Conservation (phyloP, 108 stramenopile species). For the Epithemia pelagica region DNA sequence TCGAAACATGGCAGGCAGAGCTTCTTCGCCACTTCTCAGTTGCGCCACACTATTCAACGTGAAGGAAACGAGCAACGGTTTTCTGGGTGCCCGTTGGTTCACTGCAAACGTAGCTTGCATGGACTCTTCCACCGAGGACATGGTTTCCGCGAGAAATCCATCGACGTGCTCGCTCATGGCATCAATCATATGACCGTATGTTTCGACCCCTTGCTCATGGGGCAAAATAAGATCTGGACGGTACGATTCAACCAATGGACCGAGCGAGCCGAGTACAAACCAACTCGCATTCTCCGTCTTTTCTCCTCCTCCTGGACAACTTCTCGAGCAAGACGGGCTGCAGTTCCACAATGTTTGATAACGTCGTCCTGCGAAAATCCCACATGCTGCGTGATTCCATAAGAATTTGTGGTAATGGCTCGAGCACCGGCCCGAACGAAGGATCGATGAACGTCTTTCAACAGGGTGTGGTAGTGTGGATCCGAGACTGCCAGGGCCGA, state of each 20-base stretch:
- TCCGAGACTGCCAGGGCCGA: conserved; percentile 53
- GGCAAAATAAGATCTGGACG: conserved; percentile 60
- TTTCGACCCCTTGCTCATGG: conserved; percentile 45
- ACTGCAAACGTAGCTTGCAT: conserved; percentile 63
- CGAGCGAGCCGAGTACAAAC: conserved; percentile 62
- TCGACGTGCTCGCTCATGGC: conserved; percentile 61
- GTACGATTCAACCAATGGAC: conserved; percentile 72
- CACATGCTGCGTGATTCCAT: conserved; percentile 61
- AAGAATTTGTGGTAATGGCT: conserved; percentile 74
- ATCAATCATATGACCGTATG: conserved; percentile 34
- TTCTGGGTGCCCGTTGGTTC: not conserved
- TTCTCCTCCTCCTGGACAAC: conserved; percentile 17
- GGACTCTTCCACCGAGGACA: conserved; percentile 68
- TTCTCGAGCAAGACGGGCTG: conserved; percentile 50
- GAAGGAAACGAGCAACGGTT: conserved; percentile 59
- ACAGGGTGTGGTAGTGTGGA: conserved; percentile 34
- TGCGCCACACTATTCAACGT: conserved; percentile 51
- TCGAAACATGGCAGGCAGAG: conserved; percentile 9
- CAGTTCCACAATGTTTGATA: conserved; percentile 22
- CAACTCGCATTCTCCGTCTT: not conserved
- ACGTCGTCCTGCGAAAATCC: conserved; percentile 53
- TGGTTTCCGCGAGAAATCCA: conserved; percentile 70
- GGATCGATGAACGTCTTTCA: conserved; percentile 56
- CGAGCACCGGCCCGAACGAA: conserved; percentile 61
- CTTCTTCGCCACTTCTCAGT: conserved; percentile 51